These are phyloP conservation scores for Sclerotinia glacialis DNA, from an alignment of 2,329 filamentous ascomycete genomes.

Conservation along the genomic window DNA sequence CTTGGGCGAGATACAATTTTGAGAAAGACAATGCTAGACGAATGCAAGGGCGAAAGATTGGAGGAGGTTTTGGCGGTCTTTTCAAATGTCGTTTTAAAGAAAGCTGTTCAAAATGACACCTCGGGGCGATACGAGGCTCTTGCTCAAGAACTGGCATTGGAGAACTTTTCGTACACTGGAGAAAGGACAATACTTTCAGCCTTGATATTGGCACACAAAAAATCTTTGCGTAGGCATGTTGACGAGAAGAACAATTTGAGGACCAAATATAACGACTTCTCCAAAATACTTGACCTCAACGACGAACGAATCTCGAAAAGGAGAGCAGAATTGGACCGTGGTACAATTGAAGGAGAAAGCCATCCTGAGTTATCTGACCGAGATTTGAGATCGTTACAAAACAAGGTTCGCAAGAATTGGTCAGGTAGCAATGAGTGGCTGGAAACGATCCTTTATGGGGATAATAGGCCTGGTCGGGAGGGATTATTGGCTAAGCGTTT, in stretches of 20 bases:
- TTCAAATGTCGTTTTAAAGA: conserved; percentile 78
- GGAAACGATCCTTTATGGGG: conserved; percentile 66
- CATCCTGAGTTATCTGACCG: conserved; percentile 27
- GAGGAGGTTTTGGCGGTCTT: conserved; percentile 83
- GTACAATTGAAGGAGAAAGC: conserved; percentile 35
- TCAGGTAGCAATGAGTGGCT: conserved; percentile 73
- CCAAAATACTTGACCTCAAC: conserved; percentile 61
- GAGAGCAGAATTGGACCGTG: conserved; percentile 46
- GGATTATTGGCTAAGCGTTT: conserved; percentile 66
- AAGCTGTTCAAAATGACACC: conserved; percentile 51
- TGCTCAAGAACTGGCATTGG: conserved; percentile 55
- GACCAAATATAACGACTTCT: conserved; percentile 60
- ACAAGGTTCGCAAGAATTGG: conserved; percentile 70
- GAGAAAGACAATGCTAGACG: conserved; percentile 93
- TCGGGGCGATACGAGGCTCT: conserved; percentile 47
- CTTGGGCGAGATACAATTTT: conserved; percentile 77
- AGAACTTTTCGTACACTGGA: conserved; percentile 56
- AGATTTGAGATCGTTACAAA: conserved; percentile 51
- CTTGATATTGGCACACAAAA: conserved; percentile 71
- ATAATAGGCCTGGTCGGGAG: conserved; percentile 55
- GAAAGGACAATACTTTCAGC: conserved; percentile 57
- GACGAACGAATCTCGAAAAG: conserved; percentile 55
- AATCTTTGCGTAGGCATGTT: conserved; percentile 59
- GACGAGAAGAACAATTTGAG: conserved; percentile 58
- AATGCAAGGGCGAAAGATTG: conserved; percentile 88